A percentile compares a stretch with the other conserved stretches of the same genome.
phyloP scores from a whole-genome alignment of 2,329 filamentous ascomycete species.

The Colletotrichum brevisporum region DNA sequence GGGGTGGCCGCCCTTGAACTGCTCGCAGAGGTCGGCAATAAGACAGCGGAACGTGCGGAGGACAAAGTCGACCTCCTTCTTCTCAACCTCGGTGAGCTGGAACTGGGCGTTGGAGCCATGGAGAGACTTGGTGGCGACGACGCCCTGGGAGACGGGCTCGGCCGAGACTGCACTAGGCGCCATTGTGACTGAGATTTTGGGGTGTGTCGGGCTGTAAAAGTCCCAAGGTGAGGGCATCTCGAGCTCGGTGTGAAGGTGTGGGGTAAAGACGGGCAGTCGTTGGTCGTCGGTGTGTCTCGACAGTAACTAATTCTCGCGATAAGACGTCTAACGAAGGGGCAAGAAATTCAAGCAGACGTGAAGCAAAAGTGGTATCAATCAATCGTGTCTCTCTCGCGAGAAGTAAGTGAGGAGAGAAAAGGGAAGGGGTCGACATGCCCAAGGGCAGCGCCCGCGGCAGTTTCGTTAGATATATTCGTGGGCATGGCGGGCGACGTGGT shows the following conservation, averaged over 20 bases:
- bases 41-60: slow-evolving; percentile 73
- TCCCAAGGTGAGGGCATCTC: slow-evolving; percentile 15
- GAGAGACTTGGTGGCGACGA: slow-evolving; percentile 27
- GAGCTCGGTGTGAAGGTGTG: slow-evolving; percentile 8
- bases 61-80: slow-evolving; percentile 51
- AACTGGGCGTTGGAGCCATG: slow-evolving; percentile 31
- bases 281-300: neutral
- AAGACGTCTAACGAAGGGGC: neutral
- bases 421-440: neutral
- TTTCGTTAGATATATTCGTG: slow-evolving; percentile 32
- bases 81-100: slow-evolving; percentile 29
- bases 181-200: slow-evolving; percentile 16
- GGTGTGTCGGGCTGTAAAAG: neutral
- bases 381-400: neutral
- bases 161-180: slow-evolving; percentile 37
- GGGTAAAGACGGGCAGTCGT: neutral
- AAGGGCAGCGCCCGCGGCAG: neutral
- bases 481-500: slow-evolving; percentile 10
- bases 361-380: slow-evolving; percentile 7
- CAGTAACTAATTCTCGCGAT: neutral
- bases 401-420: neutral
- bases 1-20: slow-evolving; percentile 79
- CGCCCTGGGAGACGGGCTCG: slow-evolving; percentile 28
- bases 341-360: neutral
- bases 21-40: slow-evolving; percentile 78